phyloP scores from a whole-genome alignment of 805 yeast species.

The Candida palmyrensis region DNA sequence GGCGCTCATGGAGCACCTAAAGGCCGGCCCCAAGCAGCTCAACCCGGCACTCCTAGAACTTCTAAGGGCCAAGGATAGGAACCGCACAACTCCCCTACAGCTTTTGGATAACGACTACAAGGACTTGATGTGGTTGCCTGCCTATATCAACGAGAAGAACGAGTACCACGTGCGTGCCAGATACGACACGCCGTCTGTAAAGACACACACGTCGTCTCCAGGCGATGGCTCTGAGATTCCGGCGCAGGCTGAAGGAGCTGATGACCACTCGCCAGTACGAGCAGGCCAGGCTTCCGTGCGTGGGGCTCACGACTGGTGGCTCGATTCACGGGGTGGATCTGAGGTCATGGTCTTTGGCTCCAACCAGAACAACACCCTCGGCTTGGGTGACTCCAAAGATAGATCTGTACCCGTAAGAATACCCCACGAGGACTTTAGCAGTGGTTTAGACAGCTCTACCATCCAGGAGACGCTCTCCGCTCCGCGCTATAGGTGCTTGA shows the following conservation, averaged over 20 bases:
- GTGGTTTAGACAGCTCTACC: conserved; percentile 1
- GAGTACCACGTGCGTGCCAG: conserved; percentile 23
- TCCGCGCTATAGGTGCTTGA: conserved; percentile 44
- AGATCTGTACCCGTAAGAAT: conserved; percentile 35
- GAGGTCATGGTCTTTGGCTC: conserved; percentile 59
- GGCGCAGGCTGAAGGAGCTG: neutral
- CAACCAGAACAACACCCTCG: conserved; percentile 57
- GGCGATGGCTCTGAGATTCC: conserved; percentile 1
- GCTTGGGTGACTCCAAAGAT: conserved; percentile 58
- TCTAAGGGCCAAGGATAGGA: conserved; percentile 60
- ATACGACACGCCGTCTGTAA: no score
- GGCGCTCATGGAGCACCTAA: conserved; percentile 24
- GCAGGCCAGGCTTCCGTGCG: conserved; percentile 6
- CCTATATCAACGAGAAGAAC: conserved; percentile 29
- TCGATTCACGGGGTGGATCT: conserved; percentile 46
- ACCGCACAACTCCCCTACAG: conserved; percentile 69
- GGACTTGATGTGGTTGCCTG: conserved; percentile 40
- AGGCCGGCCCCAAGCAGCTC: no score
- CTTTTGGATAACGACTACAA: conserved; percentile 45
- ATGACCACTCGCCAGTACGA: neutral
- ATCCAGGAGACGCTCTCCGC: conserved; percentile 14
- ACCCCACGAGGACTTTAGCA: conserved; percentile 23
- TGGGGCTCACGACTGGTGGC: conserved; percentile 35
- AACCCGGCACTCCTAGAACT: conserved; percentile 29
- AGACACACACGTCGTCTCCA: no score